Conservation (phyloP, 768 basidiomycete genomes). For the Leucosporidium yakuticum region DNA sequence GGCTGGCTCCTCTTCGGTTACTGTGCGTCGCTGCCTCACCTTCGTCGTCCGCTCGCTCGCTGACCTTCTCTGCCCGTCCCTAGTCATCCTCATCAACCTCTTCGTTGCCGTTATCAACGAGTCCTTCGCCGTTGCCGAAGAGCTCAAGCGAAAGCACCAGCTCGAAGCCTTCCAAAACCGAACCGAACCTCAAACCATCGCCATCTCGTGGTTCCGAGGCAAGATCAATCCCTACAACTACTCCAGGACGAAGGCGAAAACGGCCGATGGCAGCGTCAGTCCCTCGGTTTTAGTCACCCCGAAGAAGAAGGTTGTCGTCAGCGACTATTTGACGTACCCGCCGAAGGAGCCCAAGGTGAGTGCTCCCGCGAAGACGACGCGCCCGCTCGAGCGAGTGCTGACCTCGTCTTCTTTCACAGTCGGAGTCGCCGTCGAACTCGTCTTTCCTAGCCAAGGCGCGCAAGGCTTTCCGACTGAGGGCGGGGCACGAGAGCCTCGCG, state of each 20-base stretch:
- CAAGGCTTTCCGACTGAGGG: not conserved
- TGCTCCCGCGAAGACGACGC: too few species aligned
- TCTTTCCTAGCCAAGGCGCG: not conserved
- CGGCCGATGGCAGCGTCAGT: conserved; percentile 62
- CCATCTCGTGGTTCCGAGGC: conserved; percentile 60
- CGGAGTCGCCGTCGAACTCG: not conserved
- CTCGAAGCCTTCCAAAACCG: conserved; percentile 56
- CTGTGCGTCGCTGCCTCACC: conserved; percentile 52
- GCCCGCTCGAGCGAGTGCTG: not conserved
- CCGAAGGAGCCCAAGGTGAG: not conserved
- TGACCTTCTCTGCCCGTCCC: not conserved
- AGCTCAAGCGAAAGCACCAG: conserved; percentile 76
- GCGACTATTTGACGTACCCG: conserved; percentile 34
- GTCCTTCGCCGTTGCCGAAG: conserved; percentile 88
- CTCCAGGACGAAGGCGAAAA: conserved; percentile 54
- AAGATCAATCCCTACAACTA: conserved; percentile 82
- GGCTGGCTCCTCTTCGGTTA: conserved; percentile 88
- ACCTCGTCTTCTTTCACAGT: not conserved
- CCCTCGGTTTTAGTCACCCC: conserved; percentile 71
- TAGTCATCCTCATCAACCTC: conserved; percentile 88
- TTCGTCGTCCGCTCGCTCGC: not conserved
- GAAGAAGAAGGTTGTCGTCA: conserved; percentile 63
- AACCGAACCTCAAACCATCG: conserved; percentile 42
- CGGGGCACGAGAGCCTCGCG: not conserved
- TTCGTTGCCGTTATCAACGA: conserved; percentile 69